Base-by-base conservation (phyloP, 495 filamentous ascomycete species). In the Hypoxylon lenormandii region DNA sequence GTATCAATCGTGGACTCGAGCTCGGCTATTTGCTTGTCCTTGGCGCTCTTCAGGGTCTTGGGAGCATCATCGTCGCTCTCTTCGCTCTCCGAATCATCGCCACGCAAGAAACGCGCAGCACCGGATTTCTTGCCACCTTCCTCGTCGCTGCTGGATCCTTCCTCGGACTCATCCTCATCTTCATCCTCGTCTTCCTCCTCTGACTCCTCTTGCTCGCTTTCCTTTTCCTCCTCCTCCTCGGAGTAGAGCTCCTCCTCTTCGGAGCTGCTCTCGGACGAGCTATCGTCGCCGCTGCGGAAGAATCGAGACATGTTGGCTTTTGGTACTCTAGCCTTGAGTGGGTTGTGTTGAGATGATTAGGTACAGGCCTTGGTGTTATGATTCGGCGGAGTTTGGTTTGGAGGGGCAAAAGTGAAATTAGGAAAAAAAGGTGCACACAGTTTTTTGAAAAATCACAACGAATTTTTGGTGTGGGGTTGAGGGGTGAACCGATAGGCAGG, bases 1-100 rank as follows among this genome's bases (percentile, higher is more conserved):
- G 89, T 80, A 75, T 89, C 89, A 59, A 97, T 90, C 43, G 88
- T 96, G 45, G 87, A 86, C 79, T 98, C 96, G 61, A 99, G 85
- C 75, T 97, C 96, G 74, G 97, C 96, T 60, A 93, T 80, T 40
- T 95, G 86, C 85, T 99, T 99, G 80, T 98, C 94, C 82, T 97
- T 98, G 53, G 93, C 94, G 78, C 93, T 97, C 87, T 97, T 98
- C 62, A 96, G 81, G 53, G 91, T 94, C 54, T 88, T 87, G 60
- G 87, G 86, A 45, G 92, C 92, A 62, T 96, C 94, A 60, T 92
- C 91, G 70, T 91, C 91, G 70, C 89, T 91, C 55, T 92, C 91
- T 69, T 96, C 93, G 72, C 90, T 92, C 28, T 92, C 91, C 23
- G 85, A 88, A 18, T 84, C 86, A 42, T 81, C 83, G 77, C 91